Evolutionary conservation across 2,329 filamentous ascomycete species (phyloP), one percentile per base, ranked within the genome.

Genomic region (Teratosphaeria viscida): DNA sequence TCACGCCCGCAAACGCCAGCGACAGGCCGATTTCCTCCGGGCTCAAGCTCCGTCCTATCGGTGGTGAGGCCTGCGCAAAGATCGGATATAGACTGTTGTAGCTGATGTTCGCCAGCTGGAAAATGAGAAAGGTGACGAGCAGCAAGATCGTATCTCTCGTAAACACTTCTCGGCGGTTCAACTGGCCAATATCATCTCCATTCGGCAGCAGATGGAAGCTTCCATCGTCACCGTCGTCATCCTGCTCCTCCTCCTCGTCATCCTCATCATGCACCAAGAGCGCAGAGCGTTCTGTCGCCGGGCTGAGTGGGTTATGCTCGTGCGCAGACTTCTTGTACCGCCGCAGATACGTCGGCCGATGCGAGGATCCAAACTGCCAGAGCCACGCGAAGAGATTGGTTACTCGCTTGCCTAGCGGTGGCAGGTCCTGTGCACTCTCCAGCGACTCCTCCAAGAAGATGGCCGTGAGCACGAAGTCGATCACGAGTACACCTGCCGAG

Each of bases 21-120:
- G 88, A 89, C 19, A 96, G 75, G 0, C 94, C 94, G 53, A 97
- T 96, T 61, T 89, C 90, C 59, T 85, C 82, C 0, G 92, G 90
- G 0, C 82, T 82, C 3, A 97, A 78, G 0, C 81, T 79, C 49
- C 94, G 87, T 19, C 94, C 94, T 0, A 86, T 86, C 0, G 94
- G 94, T 0, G 85, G 79, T 0, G 82, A 74, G 0, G 88, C 85
- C 58, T 92, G 86, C 0, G 87, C 89, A 67, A 97, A 99, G 58
- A 97, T 92, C 0, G 94, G 94, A 68, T 95, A 99, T 0, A 99
- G 79, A 19, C 90, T 92, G 74, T 96, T 96, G 81, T 92, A 99
- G 3, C 90, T 91, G 65, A 96, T 90, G 73, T 97, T 97, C 62
- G 89, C 86, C 5, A 99, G 81, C 69, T 96, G 92, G 71, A 97